These are phyloP conservation scores for Diversispora epigaea DNA, from an alignment of 192 early-diverging fungal genomes.

Conservation along the genomic window DNA sequence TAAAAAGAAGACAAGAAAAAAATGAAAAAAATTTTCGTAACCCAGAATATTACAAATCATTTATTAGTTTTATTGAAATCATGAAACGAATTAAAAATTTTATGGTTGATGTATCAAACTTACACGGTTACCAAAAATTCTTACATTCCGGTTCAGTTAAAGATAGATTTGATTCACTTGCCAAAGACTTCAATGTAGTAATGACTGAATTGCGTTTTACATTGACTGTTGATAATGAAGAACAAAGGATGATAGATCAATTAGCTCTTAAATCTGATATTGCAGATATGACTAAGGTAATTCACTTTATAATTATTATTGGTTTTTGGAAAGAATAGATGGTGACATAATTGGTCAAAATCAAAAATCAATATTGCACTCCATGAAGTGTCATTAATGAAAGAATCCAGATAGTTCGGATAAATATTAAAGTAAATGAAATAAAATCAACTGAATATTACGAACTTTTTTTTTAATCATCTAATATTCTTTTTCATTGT, in stretches of 20 bases:
- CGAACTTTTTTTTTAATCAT: no score
- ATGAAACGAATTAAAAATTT: background rate
- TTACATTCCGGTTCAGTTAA: no score
- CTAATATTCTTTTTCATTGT: no score
- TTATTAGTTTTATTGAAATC: background rate
- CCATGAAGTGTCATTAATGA: slow-evolving; percentile 9
- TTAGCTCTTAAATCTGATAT: background rate
- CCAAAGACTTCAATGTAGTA: no score
- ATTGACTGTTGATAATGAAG: background rate
- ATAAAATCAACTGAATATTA: no score
- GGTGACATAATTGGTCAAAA: background rate
- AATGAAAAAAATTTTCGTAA: slow-evolving; percentile 5
- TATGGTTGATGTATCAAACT: no score
- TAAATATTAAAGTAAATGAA: no score
- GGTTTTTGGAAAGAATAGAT: slow-evolving; percentile 1
- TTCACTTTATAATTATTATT: background rate
- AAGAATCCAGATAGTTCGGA: no score
- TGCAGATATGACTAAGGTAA: background rate
- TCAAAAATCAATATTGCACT: background rate
- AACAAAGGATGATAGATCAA: background rate
- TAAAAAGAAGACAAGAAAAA: background rate
- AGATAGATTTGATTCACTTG: no score
- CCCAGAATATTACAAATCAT: no score
- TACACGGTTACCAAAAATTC: no score
- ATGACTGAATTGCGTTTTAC: background rate